Percentiles rank a stretch among this genome's conserved stretches.
Conservation (phyloP, 176 grass and related monocot genomes). For the Aegilops umbellulata region DNA sequence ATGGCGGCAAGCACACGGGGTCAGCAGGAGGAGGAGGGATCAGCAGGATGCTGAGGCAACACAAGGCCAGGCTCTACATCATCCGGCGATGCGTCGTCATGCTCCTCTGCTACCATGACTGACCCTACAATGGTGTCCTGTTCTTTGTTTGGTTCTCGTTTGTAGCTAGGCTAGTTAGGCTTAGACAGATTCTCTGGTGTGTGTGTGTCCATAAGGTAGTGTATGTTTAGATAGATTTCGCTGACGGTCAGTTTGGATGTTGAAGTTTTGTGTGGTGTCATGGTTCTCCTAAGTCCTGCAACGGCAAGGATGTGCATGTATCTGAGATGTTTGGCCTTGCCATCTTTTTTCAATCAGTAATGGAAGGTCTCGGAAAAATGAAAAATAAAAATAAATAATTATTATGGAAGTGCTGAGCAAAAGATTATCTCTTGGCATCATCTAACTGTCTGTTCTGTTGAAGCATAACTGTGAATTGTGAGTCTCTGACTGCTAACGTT, state of each 20-base stretch:
- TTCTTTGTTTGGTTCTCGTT: slow-evolving; percentile 3
- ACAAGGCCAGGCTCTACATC: slow-evolving; percentile 37
- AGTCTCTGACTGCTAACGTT: not conserved
- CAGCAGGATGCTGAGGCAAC: no score
- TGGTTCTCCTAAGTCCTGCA: slow-evolving; percentile 33
- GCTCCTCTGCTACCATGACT: slow-evolving; percentile 70
- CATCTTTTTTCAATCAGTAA: no score
- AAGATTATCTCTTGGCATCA: not conserved
- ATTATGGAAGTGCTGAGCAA: not conserved
- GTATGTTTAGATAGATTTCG: not conserved
- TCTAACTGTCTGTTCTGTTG: not conserved
- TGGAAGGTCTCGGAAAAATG: not conserved
- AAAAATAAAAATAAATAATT: not conserved
- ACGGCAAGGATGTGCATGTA: slow-evolving; percentile 33
- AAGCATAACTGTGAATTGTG: not conserved
- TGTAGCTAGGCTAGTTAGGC: slow-evolving; percentile 11
- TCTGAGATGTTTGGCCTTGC: slow-evolving; percentile 1
- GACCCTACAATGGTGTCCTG: not conserved
- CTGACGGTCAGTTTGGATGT: not conserved
- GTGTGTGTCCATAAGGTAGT: not conserved
- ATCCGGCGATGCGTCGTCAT: slow-evolving; percentile 60
- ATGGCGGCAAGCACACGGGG: no score
- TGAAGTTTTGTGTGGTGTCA: not conserved
- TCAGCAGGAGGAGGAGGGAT: no score
- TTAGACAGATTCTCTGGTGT: slow-evolving; percentile 12